Base-by-base conservation (phyloP, 2,329 filamentous ascomycete genomes). In the Phyllosticta capitalensis region DNA sequence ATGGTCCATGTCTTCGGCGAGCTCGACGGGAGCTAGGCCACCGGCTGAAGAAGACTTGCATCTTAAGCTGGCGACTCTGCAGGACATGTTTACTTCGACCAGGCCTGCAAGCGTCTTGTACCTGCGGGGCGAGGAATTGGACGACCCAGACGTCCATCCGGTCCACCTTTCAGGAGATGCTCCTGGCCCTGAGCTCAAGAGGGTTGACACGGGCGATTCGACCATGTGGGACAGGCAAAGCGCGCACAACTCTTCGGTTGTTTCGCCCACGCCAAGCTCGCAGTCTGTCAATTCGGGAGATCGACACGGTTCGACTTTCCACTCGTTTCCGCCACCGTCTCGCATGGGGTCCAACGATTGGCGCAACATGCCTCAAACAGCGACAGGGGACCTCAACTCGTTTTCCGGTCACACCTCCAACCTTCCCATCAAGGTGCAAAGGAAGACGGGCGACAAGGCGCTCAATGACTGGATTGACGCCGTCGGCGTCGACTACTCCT, bases 81-180 rank as follows among this genome's bases (percentile, higher is more conserved):
- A 92, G 71, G 89, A 92, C 67, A 94, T 94, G 90, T 94, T 94
- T 69, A 89, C 86, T 17, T 94, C 89, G 67, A 92, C 89, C 5
- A 79, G 88, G 2, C 87, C 88, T 0, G 83, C 89, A 52, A 94
- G 89, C 69, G 81, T 92, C 17, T 75, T 95, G 7, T 92, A 90
- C 66, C 78, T 95, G 2, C 83, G 86, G 30, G 90, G 90, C 26
- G 86, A 88, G 21, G 88, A 91, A 24, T 76, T 83, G 9, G 90
- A 95, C 67, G 89, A 95, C 67, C 88, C 89, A 0, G 90, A 95
- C 68, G 74, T 87, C 10, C 84, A 89, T 67, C 90, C 90, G 0
- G 88, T 95, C 9, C 81, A 83, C 52, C 80, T 95, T 12, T 80
- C 83, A 0, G 87, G 88, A 19, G 87, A 90, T 57, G 76, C 81